Evolutionary conservation across 805 yeast genomes (phyloP).

Genomic region (Metschnikowia henanensis): DNA sequence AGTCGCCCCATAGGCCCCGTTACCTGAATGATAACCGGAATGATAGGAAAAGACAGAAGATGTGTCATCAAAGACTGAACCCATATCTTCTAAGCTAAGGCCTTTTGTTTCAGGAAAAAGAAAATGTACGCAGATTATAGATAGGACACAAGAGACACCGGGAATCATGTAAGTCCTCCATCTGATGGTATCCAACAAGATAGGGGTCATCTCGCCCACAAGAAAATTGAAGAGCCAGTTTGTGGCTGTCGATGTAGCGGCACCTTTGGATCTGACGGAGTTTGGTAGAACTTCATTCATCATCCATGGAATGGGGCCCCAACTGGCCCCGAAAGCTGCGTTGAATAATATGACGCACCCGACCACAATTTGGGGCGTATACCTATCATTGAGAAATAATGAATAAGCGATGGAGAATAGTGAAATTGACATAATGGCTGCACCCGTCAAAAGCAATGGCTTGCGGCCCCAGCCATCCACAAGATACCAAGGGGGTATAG

Average conservation of each 20-base stretch:
- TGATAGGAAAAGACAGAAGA: slow-evolving; percentile 45
- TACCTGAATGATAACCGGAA: slow-evolving; percentile 24
- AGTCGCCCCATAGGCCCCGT: slow-evolving; percentile 14
- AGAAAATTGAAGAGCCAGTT: slow-evolving; percentile 93
- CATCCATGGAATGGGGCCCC: slow-evolving; percentile 97
- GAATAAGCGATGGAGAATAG: slow-evolving; percentile 63
- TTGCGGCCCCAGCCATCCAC: slow-evolving; percentile 93
- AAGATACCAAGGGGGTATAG: slow-evolving; percentile 88
- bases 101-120: slow-evolving; percentile 92
- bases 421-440: slow-evolving; percentile 75
- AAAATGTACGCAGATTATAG: slow-evolving; percentile 69
- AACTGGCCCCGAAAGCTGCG: slow-evolving; percentile 82
- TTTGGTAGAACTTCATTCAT: slow-evolving; percentile 87
- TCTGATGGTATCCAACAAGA: slow-evolving; percentile 68
- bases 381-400: slow-evolving; percentile 30
- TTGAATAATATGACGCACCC: slow-evolving; percentile 75
- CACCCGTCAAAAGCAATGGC: slow-evolving; percentile 78
- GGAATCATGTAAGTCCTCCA: slow-evolving; percentile 87
- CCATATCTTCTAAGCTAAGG: slow-evolving; percentile 87
- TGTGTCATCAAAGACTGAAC: slow-evolving; percentile 74
- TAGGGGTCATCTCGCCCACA: slow-evolving; percentile 91
- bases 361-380: slow-evolving; percentile 73
- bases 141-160: slow-evolving; percentile 71
- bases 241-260: slow-evolving; percentile 86
- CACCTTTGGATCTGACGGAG: slow-evolving; percentile 84